Evolutionary conservation across 257 asterid species (phyloP), one percentile per base, ranked within the genome.

Genomic region (Linderniella brevidens): DNA sequence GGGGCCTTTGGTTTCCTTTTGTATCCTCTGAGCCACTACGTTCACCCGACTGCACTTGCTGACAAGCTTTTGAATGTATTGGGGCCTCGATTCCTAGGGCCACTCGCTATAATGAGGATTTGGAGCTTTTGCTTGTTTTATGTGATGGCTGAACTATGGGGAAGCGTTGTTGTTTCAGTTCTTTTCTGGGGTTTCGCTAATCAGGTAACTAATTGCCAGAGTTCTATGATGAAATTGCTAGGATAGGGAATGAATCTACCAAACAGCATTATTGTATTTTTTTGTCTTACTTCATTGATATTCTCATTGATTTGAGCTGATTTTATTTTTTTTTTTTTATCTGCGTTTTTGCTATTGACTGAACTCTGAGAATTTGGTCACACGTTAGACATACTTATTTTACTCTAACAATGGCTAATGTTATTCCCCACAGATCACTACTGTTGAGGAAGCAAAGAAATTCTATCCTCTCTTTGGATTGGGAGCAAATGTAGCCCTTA

Each of bases 141-240:
- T 75, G 99, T 90, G 18, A 85, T 85, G 99, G 96, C 99, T 58
- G 99, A 90, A 38, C 96, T 85, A 38, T 90, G 99, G 99, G 96
- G 99, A 8, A 90, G 99, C 65, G 99, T 90, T 53, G 99, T 90
- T 41, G 59, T 90, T 35, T 90, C 99, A 0, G 99, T 86, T 46
- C 93, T 90, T 35, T 90, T 90, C 60, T 86, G 99, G 99, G 99
- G 99, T 0, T 73, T 90, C 56, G 99, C 99, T 55, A 90, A 90
- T 61, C 99, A 90, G 96, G 99, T 90, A 77, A n/a, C n/a, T n/a
- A n/a, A 52, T 17, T 6, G 5, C 41, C 44, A 20, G 4, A 15
- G 48, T 43, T 48, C 11, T 11, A 13, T 13, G 13, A 4, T 50
- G 8, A n/a, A n/a, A n/a, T n/a, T n/a, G n/a, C n/a, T n/a, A n/a